Percentiles rank a stretch among this genome's conserved stretches.
Conservation (phyloP, 768 basidiomycete species). For the Kwoniella bestiolae region DNA sequence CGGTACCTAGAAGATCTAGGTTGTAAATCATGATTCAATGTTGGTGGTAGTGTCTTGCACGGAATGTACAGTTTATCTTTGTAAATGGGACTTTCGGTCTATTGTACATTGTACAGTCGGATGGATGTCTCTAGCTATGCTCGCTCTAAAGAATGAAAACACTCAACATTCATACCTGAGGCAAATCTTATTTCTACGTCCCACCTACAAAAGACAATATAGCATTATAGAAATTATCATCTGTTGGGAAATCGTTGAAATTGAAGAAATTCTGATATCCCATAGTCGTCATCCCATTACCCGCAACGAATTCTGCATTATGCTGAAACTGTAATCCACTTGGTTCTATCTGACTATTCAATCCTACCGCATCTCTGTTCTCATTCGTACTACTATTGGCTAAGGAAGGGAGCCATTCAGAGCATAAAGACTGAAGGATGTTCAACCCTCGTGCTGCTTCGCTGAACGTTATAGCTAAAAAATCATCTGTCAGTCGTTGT, state of each 20-base stretch:
- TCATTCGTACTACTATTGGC: background rate
- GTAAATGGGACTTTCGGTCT: too few relatives aligned
- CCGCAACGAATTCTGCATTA: background rate
- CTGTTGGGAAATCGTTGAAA: background rate
- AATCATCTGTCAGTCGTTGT: too few relatives aligned
- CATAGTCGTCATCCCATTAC: background rate
- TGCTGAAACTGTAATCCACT: background rate
- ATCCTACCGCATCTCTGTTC: background rate
- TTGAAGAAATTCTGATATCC: conserved; percentile 5
- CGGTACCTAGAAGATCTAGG: conserved; percentile 8
- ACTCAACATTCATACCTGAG: background rate
- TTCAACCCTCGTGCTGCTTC: conserved; percentile 5
- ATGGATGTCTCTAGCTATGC: too few relatives aligned
- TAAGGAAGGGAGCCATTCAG: background rate
- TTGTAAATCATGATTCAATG: background rate
- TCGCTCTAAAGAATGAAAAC: background rate
- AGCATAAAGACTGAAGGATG: conserved; percentile 2
- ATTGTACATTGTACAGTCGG: too few relatives aligned
- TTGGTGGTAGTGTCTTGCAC: too few relatives aligned
- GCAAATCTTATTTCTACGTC: background rate
- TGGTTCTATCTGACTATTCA: background rate
- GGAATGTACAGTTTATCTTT: too few relatives aligned
- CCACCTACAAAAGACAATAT: conserved; percentile 1
- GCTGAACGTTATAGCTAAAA: background rate
- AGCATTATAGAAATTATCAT: conserved; percentile 5